Percentiles rank a stretch among this genome's conserved stretches.
These are phyloP conservation scores for Vitis labrusca DNA, from an alignment of 164 flowering plant species.

Conservation along the genomic window DNA sequence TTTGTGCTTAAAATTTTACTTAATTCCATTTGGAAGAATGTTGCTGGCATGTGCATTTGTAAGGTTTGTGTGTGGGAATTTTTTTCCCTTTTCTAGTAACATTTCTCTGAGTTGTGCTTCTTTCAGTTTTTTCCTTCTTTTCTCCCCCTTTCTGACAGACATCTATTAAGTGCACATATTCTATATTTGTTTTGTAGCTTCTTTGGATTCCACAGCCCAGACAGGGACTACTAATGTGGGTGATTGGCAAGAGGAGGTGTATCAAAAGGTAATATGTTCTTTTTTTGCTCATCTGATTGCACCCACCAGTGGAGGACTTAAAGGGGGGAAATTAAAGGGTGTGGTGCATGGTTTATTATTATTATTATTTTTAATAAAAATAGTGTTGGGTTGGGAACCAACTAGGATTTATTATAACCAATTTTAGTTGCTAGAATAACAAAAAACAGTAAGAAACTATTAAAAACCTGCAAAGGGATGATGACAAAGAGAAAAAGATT, in stretches of 20 bases:
- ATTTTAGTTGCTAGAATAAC: neutral
- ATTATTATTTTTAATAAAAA: no score
- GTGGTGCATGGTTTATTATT: neutral
- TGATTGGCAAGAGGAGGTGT: slow-evolving; percentile 90
- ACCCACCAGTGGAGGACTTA: neutral
- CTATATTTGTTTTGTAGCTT: slow-evolving; percentile 42
- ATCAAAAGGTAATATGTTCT: slow-evolving; percentile 60
- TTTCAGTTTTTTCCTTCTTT: neutral
- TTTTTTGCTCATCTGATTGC: neutral
- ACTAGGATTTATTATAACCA: neutral
- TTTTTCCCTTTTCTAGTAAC: neutral
- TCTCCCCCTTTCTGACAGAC: neutral
- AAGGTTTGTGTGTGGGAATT: neutral
- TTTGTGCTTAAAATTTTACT: neutral
- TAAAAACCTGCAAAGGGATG: neutral
- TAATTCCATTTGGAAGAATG: neutral
- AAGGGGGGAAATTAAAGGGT: neutral
- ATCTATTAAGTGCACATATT: neutral
- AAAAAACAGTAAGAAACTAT: neutral
- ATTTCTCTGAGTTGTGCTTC: neutral
- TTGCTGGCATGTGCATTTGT: neutral
- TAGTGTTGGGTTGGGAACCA: neutral
- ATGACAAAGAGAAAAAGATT: neutral
- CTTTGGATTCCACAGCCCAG: slow-evolving; percentile 72
- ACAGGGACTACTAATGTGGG: slow-evolving; percentile 48